These are phyloP conservation scores for Aureobasidium uvarum DNA, from an alignment of 2,329 filamentous ascomycete genomes.

Conservation along the genomic window DNA sequence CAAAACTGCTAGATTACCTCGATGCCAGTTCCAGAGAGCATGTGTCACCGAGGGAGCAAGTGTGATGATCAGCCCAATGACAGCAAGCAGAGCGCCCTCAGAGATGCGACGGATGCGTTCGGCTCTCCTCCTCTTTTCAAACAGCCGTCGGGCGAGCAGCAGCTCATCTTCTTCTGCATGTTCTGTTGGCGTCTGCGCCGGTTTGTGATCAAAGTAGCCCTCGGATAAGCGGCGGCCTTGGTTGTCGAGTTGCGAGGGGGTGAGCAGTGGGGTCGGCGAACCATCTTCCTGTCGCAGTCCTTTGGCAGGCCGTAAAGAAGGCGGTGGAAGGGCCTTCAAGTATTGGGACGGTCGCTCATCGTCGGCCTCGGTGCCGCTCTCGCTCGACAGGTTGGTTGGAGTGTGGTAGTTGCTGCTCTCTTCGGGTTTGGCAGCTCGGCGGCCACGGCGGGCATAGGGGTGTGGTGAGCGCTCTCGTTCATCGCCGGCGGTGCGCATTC, in stretches of 20 bases:
- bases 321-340: constrained; percentile 79
- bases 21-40: constrained; percentile 41
- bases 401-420: constrained; percentile 29
- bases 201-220: constrained; percentile 40
- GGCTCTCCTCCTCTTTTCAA: constrained; percentile 80
- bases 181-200: constrained; percentile 31
- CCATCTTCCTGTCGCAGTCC: constrained; percentile 62
- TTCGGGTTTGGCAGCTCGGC: neutral
- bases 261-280: constrained; percentile 43
- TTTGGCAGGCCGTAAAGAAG: constrained; percentile 70
- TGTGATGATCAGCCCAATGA: constrained; percentile 51
- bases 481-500: constrained; percentile 18
- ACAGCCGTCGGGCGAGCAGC: constrained; percentile 61
- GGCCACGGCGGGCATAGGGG: constrained; percentile 26
- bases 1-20: constrained; percentile 38
- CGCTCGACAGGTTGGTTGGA: constrained; percentile 62
- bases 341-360: constrained; percentile 72
- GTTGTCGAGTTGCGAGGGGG: constrained; percentile 49
- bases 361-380: constrained; percentile 92
- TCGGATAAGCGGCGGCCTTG: constrained; percentile 43
- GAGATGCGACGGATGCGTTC: constrained; percentile 71
- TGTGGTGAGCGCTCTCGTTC: constrained; percentile 28
- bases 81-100: constrained; percentile 56
- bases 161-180: constrained; percentile 45
- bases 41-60: constrained; percentile 38